These are phyloP conservation scores for Elaeis guineensis DNA, from an alignment of 176 grass and related monocot genomes.

Conservation along the genomic window DNA sequence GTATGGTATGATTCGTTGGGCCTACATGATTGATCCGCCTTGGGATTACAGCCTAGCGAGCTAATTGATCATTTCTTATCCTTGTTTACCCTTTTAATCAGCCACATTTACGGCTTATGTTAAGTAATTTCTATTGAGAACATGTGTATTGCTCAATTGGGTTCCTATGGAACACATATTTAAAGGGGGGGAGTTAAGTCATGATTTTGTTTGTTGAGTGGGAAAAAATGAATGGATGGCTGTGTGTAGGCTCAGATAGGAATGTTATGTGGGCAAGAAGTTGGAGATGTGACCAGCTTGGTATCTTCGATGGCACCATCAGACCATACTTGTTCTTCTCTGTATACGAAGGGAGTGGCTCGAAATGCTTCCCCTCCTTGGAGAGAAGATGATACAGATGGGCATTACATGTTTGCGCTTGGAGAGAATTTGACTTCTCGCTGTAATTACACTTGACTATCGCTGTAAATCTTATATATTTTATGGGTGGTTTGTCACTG, in stretches of 20 bases:
- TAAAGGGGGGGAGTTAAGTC: constrained; percentile 10
- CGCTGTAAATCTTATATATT: background rate
- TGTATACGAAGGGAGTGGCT: constrained; percentile 24
- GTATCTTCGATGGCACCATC: constrained; percentile 34
- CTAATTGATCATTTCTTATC: no score
- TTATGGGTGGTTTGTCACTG: no score
- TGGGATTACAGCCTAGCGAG: no score
- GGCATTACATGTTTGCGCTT: constrained; percentile 82
- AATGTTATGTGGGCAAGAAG: constrained; percentile 21
- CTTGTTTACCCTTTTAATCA: no score
- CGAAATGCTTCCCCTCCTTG: constrained; percentile 44
- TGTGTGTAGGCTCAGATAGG: constrained; percentile 22
- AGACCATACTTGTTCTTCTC: constrained; percentile 34
- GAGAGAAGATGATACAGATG: constrained; percentile 94
- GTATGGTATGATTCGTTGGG: no score
- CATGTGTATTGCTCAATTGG: background rate
- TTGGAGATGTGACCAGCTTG: constrained; percentile 23
- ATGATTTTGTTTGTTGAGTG: constrained; percentile 9
- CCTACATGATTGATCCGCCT: no score
- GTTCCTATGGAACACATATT: background rate
- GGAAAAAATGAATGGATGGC: constrained; percentile 15
- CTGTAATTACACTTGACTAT: constrained; percentile 53
- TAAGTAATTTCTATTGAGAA: no score
- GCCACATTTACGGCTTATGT: no score
- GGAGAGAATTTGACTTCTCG: constrained; percentile 89